Evolutionary conservation across 2,329 filamentous ascomycete species (phyloP).

Genomic region (Alternaria sp.): DNA sequence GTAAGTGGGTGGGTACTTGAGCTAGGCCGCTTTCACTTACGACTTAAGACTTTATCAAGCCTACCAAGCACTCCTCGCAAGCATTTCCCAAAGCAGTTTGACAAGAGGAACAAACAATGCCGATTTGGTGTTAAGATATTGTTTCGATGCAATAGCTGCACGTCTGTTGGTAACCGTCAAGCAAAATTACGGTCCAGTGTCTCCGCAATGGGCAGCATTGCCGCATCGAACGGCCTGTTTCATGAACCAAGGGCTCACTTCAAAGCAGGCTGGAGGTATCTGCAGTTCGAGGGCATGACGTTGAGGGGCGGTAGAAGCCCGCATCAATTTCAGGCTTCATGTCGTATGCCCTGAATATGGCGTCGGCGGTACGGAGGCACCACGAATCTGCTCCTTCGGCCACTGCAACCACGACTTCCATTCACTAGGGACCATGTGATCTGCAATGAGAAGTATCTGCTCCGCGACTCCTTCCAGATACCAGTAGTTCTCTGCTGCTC

Average conservation of each 20-base stretch:
- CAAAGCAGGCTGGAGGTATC: not conserved
- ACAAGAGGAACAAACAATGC: not conserved
- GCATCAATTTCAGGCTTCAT: not conserved
- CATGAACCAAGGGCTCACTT: not conserved
- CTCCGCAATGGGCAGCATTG: not conserved
- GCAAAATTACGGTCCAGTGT: not conserved
- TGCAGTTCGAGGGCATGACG: not conserved
- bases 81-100: conserved; percentile 12
- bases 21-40: conserved; percentile 3
- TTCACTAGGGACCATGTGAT: conserved; percentile 35
- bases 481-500: conserved; percentile 35
- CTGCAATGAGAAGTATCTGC: conserved; percentile 36
- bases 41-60: not conserved
- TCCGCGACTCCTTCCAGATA: conserved; percentile 37
- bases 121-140: not conserved
- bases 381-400: conserved; percentile 37
- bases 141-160: not conserved
- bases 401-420: conserved; percentile 42
- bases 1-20: not conserved
- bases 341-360: conserved; percentile 13
- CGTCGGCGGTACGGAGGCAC: not conserved
- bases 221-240: not conserved
- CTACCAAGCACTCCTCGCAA: conserved; percentile 13
- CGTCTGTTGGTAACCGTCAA: not conserved
- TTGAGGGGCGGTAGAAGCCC: not conserved